phyloP scores from a whole-genome alignment of 2,329 filamentous ascomycete genomes.

The Pseudodiploospora longispora region DNA sequence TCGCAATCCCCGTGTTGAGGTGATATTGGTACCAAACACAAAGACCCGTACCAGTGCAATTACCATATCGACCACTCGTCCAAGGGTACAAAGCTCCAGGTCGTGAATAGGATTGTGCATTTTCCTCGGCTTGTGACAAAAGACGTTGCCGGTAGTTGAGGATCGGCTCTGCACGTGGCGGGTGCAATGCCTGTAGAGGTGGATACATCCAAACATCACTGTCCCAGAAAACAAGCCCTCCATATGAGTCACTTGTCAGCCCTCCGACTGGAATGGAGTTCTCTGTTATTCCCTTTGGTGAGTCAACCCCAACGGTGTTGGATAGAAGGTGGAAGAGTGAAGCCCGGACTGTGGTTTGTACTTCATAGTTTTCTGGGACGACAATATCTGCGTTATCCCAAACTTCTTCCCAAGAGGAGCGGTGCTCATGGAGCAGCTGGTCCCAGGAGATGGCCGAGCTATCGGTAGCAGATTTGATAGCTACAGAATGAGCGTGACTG shows the following conservation, averaged over 20 bases:
- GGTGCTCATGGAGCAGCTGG: background rate
- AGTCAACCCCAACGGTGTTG: background rate
- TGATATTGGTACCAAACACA: background rate
- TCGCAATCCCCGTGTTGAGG: background rate
- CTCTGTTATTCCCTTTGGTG: background rate
- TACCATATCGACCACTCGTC: background rate
- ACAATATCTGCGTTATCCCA: background rate
- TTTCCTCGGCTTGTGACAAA: background rate
- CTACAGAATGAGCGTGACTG: background rate
- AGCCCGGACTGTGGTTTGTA: background rate
- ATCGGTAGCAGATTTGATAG: background rate
- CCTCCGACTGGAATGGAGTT: background rate
- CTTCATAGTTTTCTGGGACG: background rate
- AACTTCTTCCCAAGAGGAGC: background rate
- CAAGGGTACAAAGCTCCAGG: background rate
- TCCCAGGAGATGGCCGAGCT: background rate
- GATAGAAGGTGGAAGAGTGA: background rate
- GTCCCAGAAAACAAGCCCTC: background rate
- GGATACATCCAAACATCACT: conserved; percentile 1
- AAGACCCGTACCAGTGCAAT: background rate
- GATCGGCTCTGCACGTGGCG: background rate
- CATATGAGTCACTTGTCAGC: background rate
- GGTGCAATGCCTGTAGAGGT: background rate
- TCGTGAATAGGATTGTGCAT: background rate
- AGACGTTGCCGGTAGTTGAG: background rate